Conservation (phyloP, 2,329 filamentous ascomycete species). For the Paecilomyces sp. region DNA sequence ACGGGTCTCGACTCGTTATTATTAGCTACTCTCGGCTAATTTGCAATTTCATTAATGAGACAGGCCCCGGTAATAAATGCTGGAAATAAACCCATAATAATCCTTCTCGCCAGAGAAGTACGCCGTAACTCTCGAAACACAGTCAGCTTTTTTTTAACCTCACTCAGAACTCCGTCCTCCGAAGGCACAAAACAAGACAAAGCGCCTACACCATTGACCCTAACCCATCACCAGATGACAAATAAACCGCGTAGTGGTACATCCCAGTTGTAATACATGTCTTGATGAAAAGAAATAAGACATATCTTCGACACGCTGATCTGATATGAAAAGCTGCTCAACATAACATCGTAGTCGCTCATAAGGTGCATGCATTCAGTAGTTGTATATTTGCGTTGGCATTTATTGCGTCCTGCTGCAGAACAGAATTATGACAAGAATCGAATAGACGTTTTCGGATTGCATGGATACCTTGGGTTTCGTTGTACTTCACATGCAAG, state of each 20-base stretch:
- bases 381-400: background rate
- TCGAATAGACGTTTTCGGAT: background rate
- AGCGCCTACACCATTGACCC: background rate
- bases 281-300: background rate
- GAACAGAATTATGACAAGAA: background rate
- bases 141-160: background rate
- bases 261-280: background rate
- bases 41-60: background rate
- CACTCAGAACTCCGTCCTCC: background rate
- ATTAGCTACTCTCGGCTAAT: background rate
- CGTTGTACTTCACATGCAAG: slow-evolving; percentile 14
- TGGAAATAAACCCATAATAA: background rate
- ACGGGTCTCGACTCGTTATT: background rate
- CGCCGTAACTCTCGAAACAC: background rate
- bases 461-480: too few relatives aligned
- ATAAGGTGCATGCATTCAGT: background rate
- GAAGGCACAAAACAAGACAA: background rate
- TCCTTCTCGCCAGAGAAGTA: background rate
- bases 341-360: background rate
- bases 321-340: background rate
- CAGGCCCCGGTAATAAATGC: background rate
- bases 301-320: background rate
- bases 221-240: background rate
- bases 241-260: background rate
- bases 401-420: background rate